Evolutionary conservation across 768 basidiomycete species (phyloP).

Genomic region (Pleurotus tuoliensis): DNA sequence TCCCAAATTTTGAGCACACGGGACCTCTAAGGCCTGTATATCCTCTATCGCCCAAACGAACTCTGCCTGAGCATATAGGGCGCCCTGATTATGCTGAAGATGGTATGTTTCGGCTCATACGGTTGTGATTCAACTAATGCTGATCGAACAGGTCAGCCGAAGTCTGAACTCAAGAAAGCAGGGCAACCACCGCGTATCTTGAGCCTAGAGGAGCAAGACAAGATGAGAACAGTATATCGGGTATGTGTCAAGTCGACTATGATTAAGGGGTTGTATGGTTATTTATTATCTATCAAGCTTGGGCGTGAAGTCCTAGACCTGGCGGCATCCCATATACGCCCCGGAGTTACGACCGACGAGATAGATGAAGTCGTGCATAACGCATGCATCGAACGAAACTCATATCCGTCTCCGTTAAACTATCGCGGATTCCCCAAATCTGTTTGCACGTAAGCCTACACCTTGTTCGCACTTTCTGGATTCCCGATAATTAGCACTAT

Average conservation of each 20-base stretch:
- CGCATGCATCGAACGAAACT: constrained; percentile 83
- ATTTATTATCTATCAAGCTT: constrained; percentile 44
- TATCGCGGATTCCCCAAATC: constrained; percentile 94
- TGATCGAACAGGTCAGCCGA: constrained; percentile 47
- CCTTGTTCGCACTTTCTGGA: neutral
- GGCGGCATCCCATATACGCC: constrained; percentile 77
- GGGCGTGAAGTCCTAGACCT: constrained; percentile 91
- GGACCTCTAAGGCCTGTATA: constrained; percentile 80
- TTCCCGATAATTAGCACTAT: neutral
- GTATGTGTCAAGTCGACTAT: constrained; percentile 44
- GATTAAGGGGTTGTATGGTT: neutral
- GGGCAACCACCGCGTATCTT: constrained; percentile 67
- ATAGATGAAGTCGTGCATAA: constrained; percentile 92
- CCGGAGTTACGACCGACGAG: constrained; percentile 96
- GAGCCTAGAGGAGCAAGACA: constrained; percentile 73
- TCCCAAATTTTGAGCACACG: constrained; percentile 70
- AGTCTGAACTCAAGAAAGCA: constrained; percentile 50
- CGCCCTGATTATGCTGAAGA: constrained; percentile 82
- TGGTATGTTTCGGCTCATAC: constrained; percentile 23
- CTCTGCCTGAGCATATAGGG: constrained; percentile 78
- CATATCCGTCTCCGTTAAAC: constrained; percentile 92
- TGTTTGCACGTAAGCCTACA: constrained; percentile 76
- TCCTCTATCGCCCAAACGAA: constrained; percentile 77
- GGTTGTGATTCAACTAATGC: constrained; percentile 1
- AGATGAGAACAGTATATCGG: constrained; percentile 82